Evolutionary conservation across 2,329 filamentous ascomycete species (phyloP).

Genomic region (Colletotrichum sojae): DNA sequence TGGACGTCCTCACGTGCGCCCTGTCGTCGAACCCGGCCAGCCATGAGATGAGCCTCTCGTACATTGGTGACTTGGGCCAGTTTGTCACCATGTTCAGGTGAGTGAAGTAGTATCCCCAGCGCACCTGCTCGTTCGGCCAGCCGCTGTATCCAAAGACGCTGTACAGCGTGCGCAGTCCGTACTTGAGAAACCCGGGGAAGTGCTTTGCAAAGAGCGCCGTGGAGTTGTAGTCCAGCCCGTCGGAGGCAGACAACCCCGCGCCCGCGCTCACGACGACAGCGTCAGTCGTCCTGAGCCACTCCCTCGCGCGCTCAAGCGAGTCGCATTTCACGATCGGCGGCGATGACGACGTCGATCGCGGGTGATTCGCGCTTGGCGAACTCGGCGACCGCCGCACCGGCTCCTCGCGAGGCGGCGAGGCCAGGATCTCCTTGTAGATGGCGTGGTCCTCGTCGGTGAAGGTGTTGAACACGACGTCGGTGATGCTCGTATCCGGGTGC

Average conservation of each 20-base stretch:
- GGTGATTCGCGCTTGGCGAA: constrained; percentile 11
- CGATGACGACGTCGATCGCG: not conserved
- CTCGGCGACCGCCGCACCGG: not conserved
- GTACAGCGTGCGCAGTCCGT: constrained; percentile 49
- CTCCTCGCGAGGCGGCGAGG: not conserved
- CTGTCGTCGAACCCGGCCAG: constrained; percentile 22
- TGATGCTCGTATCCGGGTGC: constrained; percentile 45
- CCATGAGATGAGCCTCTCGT: constrained; percentile 39
- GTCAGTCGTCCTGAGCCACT: constrained; percentile 47
- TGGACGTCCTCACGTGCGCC: constrained; percentile 49
- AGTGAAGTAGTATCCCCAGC: constrained; percentile 52
- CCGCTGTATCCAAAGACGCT: constrained; percentile 50
- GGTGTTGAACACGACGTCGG: constrained; percentile 51
- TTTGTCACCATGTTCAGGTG: constrained; percentile 47
- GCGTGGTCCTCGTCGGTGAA: constrained; percentile 47
- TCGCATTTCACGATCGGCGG: constrained; percentile 18
- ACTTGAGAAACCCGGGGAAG: constrained; percentile 48
- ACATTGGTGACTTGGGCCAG: constrained; percentile 47
- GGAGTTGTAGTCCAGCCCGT: constrained; percentile 52
- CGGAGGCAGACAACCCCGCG: constrained; percentile 52
- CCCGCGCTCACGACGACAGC: constrained; percentile 50
- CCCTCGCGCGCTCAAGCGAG: constrained; percentile 29
- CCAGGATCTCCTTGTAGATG: constrained; percentile 37
- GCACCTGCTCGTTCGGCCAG: constrained; percentile 47
- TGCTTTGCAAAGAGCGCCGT: constrained; percentile 47